Base-by-base conservation (phyloP, 2,329 filamentous ascomycete genomes). In the Sarocladium strictum region DNA sequence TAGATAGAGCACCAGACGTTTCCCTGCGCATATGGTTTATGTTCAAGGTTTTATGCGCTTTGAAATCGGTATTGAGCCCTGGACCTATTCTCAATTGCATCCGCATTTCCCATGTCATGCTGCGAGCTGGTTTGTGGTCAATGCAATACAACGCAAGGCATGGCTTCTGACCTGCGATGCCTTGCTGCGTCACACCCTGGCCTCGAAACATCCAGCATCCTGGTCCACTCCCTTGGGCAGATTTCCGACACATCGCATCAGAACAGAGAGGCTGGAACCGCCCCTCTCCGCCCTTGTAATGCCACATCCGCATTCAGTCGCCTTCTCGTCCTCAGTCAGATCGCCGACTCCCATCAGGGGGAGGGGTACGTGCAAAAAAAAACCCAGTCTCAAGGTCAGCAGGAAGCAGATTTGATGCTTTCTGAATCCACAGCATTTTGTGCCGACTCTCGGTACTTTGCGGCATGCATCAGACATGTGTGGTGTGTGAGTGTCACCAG, bases 231-330 rank as follows among this genome's bases (percentile, higher is more conserved):
- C 15, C 40, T 15, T 45, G 40, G 40, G 19, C 21, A 45, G 40
- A 45, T 45, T 45, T 45, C 6, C 40, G 40, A 45, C 40, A 45
- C 40, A 45, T 45, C 40, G 40, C 40, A 45, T 45, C 40, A 26
- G 17, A 45, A 45, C 7, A 19, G 11, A 23, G 40, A 23, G 23
- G 17, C 40, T 45, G 40, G 40, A 26, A 45, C 40, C 17, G 37
- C 40, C 40, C 40, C 23, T 24, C 40, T 14, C 40, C 19, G 17
- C 40, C 40, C 40, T 26, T 45, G 40, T 19, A 19, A 45, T 45
- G 17, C 40, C 10, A 45, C 17, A 12, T 45, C 40, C 23, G 40
- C 23, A 23, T 45, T 21, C 40, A 45, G 40, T 26, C 23, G 19
- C 40, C 10, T 23, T 9, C 40, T 26, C 19, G 40, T 45, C 40